Evolutionary conservation across 371 early-diverging fungal species (phyloP), one percentile per base, ranked within the genome.

Genomic region (Blakeslea trispora): DNA sequence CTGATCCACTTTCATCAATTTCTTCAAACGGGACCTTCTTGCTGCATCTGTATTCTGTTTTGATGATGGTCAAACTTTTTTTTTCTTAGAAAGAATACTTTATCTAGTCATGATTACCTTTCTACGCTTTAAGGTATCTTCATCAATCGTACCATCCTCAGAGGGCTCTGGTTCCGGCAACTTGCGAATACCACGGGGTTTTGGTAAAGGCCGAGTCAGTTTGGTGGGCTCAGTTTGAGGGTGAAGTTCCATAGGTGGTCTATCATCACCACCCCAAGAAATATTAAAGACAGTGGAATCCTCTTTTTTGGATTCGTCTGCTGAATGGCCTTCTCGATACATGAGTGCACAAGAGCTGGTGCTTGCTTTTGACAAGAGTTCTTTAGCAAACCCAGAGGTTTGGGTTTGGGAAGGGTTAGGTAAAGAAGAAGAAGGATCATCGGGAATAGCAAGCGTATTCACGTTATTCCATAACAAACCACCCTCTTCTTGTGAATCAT

Each of bases 11-110:
- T 88, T 85, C 43, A 86, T 74, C 45, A 90, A 75, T 81, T 94
- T 96, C 70, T 91, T 89, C 63, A 88, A 74, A 41, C 97, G 89
- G 19, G 93, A 92, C 59, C 95, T 87, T 51, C 96, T 88, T 17
- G 97, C 97, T 3, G 97, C 96, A 60, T 92, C 91, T 14, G 95
- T 95, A 79, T 95, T 95, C 85, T 91, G n/a, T n/a, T n/a, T n/a
- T n/a, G n/a, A n/a, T n/a, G n/a, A n/a, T n/a, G n/a, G n/a, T n/a
- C n/a, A n/a, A n/a, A n/a, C n/a, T n/a, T n/a, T n/a, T n/a, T n/a
- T n/a, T n/a, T n/a, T n/a, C n/a, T n/a, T n/a, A n/a, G n/a, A n/a
- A n/a, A n/a, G n/a, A n/a, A n/a, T n/a, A n/a, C n/a, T n/a, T n/a
- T n/a, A n/a, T n/a, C n/a, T n/a, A n/a, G n/a, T n/a, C n/a, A n/a